Base-by-base conservation (phyloP, 2,329 filamentous ascomycete genomes). In the Hypocrella siamensis region DNA sequence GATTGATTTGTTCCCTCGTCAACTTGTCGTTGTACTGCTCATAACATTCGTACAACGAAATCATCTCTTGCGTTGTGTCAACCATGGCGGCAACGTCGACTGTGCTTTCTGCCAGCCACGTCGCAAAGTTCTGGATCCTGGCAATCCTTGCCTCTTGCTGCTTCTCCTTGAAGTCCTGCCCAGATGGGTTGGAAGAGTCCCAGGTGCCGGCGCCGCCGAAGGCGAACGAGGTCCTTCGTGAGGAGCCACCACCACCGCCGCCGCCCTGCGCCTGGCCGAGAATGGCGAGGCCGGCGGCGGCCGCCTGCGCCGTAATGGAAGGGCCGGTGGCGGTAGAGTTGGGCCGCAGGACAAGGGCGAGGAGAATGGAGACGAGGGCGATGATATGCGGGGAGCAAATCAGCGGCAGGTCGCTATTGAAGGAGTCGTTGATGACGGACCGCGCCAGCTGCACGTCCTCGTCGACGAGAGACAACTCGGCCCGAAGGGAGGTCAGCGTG, bases 351-450 rank as follows among this genome's bases (percentile, higher is more conserved):
- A 90, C 79, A n/a, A 93, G 68, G 2, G 83, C 77, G 6, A 93
- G 64, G 35, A 93, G 71, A 37, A 93, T 79, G 6, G 84, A 80
- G 21, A 84, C 86, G 26, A 93, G 70, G n/a, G 84, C 84, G 34
- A 93, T 76, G 30, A 83, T 67, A 46, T 93, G 84, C n/a, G 86
- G 86, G 10, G 85, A 67, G 47, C 85, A 79, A 0, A 92, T 65
- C 11, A 94, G 63, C 2, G 83, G 82, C n/a, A 93, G 63, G 49
- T 94, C 86, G 6, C 86, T 93, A 56, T 92, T 77, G 58, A 83
- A 93, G 51, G 83, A 80, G 52, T 94, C 86, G 56, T 93, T 94
- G 49, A 93, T 77, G 38, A 93, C 74, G 2, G 75, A 80, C 63
- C 79, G 80, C 19, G 84, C 81, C 19, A 92, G 65, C 28, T 73